A percentile compares a stretch with the other conserved stretches of the same genome.
Conservation (phyloP, 2,329 filamentous ascomycete species). For the Pestalotiopsis sp. region DNA sequence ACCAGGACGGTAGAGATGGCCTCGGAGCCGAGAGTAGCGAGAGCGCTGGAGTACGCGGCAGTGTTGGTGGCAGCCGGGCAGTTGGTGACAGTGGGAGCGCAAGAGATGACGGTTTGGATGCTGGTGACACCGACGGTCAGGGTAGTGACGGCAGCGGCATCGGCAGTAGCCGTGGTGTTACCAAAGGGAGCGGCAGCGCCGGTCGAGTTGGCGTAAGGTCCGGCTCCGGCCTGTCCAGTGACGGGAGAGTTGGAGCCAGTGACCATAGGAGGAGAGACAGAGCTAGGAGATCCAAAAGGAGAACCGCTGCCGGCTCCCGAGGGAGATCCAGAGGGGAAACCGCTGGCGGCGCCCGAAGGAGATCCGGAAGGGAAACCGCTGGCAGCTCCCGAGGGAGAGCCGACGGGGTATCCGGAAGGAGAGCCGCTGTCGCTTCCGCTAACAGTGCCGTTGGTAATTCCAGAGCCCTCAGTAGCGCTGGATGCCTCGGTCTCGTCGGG, state of each 20-base stretch:
- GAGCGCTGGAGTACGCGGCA: conserved; percentile 23
- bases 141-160: conserved; percentile 24
- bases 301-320: not conserved
- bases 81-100: conserved; percentile 28
- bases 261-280: not conserved
- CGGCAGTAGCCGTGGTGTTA: conserved; percentile 14
- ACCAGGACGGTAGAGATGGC: conserved; percentile 29
- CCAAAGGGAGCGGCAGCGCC: conserved; percentile 9
- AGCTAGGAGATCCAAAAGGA: not conserved
- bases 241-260: conserved; percentile 9
- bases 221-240: not conserved
- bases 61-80: conserved; percentile 28
- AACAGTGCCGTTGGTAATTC: not conserved
- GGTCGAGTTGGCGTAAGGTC: conserved; percentile 16
- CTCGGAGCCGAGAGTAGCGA: conserved; percentile 23
- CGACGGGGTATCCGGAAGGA: not conserved
- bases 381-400: not conserved
- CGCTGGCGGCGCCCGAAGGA: not conserved
- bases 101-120: conserved; percentile 29
- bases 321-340: no score
- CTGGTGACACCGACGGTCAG: conserved; percentile 27
- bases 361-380: not conserved
- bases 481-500: not conserved
- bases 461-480: not conserved
- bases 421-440: not conserved